Evolutionary conservation across 2,329 filamentous ascomycete genomes (phyloP), one percentile per base, ranked within the genome.

Genomic region (Aspergillus sp.): DNA sequence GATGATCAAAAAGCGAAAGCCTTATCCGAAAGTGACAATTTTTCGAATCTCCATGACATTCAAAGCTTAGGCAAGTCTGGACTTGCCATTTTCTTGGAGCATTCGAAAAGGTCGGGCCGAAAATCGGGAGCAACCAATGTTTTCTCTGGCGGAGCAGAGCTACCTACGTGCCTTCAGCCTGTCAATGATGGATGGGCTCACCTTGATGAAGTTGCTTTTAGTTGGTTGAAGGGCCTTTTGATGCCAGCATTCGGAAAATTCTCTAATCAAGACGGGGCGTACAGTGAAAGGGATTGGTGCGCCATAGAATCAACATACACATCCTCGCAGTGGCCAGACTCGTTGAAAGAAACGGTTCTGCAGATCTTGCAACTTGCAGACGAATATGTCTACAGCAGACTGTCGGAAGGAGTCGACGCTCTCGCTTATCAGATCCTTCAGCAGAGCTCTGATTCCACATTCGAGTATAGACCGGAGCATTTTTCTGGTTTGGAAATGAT

Each of bases 11-110:
- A 69, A 48, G 65, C 67, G 35, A 63, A 66, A 12, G 62, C 65
- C 9, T 65, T 76, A 39, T 60, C 75, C 5, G 71, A 72, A 48
- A 68, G 67, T 45, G 74, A 80, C 48, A 71, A 72, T 40, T 63
- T 73, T 33, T 73, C 76, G 28, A 62, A 68, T 9, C 58, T 76
- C 44, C 69, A 72, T 7, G 74, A 72, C 29, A 70, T 76, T 8
- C 67, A 70, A 46, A 72, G 75, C 41, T 70, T 68, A 50, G 65
- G 64, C 48, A 67, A 63, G 43, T 68, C 74, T 39, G 76, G 76
- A 1, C 54, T 80, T 41, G 72, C 75, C 44, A 71, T 78, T 4
- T 80, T 80, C 48, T 64, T 79, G n/a, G 77, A 78, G 36, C 75
- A 79, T 55, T 74, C 77, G 2, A 76, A 73, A 45, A 68, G 72